Evolutionary conservation across 2,329 filamentous ascomycete species (phyloP).

Genomic region (Nectriaceae sp.): DNA sequence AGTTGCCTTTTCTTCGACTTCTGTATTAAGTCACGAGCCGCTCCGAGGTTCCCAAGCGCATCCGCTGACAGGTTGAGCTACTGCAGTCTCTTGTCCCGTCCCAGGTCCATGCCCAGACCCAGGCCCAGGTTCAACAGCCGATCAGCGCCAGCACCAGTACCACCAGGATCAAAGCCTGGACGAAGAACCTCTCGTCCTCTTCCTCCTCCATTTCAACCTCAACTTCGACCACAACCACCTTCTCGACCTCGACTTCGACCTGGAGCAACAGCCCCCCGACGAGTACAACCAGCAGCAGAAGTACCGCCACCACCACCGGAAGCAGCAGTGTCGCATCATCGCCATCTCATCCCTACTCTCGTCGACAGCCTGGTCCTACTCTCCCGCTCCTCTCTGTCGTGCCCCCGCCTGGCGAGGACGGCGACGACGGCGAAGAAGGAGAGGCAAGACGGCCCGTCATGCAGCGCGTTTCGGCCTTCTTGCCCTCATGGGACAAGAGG

Average conservation of each 20-base stretch:
- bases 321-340: not conserved
- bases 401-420: constrained; percentile 33
- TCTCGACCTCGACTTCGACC: constrained; percentile 5
- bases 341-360: not conserved
- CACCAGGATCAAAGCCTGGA: constrained; percentile 10
- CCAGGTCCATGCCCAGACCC: constrained; percentile 7
- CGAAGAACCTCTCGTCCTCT: constrained; percentile 20
- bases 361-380: constrained; percentile 2
- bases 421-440: constrained; percentile 31
- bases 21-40: not conserved
- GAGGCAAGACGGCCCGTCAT: constrained; percentile 38
- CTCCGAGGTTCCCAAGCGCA: too few species aligned
- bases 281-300: not conserved
- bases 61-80: not conserved
- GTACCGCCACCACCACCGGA: not conserved
- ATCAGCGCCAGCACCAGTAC: constrained; percentile 18
- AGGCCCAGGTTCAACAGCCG: constrained; percentile 14
- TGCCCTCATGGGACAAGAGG: constrained; percentile 49
- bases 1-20: not conserved
- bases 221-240: constrained; percentile 1
- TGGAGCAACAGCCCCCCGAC: not conserved
- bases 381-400: constrained; percentile 33
- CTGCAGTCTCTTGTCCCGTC: not conserved
- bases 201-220: constrained; percentile 12
- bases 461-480: constrained; percentile 47